Base-by-base conservation (phyloP, 371 early-diverging fungal species). In the Vairimorpha necatrix region DNA sequence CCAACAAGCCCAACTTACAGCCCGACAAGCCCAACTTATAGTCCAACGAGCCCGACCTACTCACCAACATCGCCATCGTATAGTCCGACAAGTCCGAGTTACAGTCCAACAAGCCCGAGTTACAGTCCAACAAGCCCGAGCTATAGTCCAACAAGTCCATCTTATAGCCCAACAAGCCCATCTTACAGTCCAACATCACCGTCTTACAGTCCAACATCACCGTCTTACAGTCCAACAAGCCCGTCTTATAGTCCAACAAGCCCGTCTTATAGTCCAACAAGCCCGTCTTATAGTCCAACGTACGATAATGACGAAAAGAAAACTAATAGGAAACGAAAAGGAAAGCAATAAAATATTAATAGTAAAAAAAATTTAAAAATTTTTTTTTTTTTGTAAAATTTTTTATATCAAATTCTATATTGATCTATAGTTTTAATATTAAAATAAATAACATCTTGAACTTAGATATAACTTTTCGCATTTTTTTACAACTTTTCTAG, bases 1-100 rank as follows among this genome's bases (percentile, higher is more conserved):
- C 94, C 95, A 0, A 92, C 92, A 0, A 87, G 87, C 38, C 93
- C 93, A 6, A 84, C 86, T 63, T 91, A 87, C 72, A 77, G 80
- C 22, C 79, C 72, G 33, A 75, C 73, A 14, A 50, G 62, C 36
- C 85, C 79, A 39, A 48, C 4, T 4, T 80, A 83, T 50, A 60
- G 61, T 13, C 83, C 84, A 18, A 89, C 90, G 0, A 77, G 76
- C 46, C 86, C 86, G 38, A 33, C 67, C 1, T 86, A 83, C 84
- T 32, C 84, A 79, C 84, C 86, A 73, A 82, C 83, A 72, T 60
- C 84, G 39, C 88, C 90, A 1, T 74, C 75, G 24, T 88, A 89
- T 75, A 74, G 79, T 1, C 90, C n/a, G 86, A 76, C 76, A 0
- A 69, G 42, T 42, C 61, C 68, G 4, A 11, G 14, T 13, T 61